Conservation (phyloP, 1,284 basidiomycete species). For the Takashimella tepidaria region DNA sequence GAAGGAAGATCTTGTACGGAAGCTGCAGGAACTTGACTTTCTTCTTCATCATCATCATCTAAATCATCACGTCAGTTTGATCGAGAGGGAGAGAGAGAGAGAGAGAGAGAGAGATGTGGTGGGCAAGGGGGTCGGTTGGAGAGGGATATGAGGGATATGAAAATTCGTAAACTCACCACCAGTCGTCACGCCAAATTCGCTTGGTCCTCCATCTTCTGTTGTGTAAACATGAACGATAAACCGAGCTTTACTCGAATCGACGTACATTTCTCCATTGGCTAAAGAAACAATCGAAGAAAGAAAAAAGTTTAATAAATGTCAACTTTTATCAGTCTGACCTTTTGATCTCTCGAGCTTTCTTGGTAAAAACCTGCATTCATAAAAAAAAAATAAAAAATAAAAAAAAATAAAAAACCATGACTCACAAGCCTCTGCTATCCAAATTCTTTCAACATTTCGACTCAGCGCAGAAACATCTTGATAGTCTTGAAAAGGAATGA, state of each 20-base stretch:
- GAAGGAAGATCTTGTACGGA: constrained; percentile 81
- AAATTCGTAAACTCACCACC: neutral
- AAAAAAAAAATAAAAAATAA: too few relatives aligned
- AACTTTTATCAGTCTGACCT: too few relatives aligned
- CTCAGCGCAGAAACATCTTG: constrained; percentile 59
- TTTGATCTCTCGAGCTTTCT: too few relatives aligned
- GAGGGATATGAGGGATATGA: neutral
- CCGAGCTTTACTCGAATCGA: neutral
- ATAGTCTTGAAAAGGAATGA: constrained; percentile 21
- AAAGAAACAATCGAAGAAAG: neutral
- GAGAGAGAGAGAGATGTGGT: too few relatives aligned
- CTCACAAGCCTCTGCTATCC: constrained; percentile 61
- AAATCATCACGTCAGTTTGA: too few relatives aligned
- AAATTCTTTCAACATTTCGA: constrained; percentile 69
- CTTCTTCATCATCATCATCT: constrained; percentile 60
- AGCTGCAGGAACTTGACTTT: constrained; percentile 75
- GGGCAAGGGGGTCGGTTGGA: too few relatives aligned
- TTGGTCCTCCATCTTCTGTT: neutral
- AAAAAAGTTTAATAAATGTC: too few relatives aligned
- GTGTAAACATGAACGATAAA: neutral
- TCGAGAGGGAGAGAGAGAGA: too few relatives aligned
- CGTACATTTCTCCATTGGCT: neutral
- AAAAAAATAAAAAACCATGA: constrained; percentile 21
- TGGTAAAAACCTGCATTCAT: too few relatives aligned
- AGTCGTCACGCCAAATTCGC: neutral